Conservation (phyloP, 495 filamentous ascomycete species). For the Margaritispora aquatica region DNA sequence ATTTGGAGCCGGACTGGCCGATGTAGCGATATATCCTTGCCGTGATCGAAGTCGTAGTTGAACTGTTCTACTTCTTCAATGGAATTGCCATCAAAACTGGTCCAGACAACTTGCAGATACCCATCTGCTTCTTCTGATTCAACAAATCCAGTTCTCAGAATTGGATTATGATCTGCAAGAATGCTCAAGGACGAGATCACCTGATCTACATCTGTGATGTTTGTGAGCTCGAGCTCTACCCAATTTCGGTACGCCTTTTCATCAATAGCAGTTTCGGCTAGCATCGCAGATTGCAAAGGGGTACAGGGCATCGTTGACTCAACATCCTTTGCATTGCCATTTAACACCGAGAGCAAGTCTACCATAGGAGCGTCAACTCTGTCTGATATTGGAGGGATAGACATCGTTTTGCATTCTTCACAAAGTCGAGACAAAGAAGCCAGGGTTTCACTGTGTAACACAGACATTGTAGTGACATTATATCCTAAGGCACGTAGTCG, state of each 20-base stretch:
- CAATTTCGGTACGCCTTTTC: conserved; percentile 65
- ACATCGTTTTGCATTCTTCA: conserved; percentile 3
- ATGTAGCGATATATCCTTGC: conserved; percentile 25
- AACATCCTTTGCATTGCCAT: conserved; percentile 29
- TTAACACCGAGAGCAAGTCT: background rate
- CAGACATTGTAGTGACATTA: conserved; percentile 41
- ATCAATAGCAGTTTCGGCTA: conserved; percentile 56
- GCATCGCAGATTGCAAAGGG: conserved; percentile 70
- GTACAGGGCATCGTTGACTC: conserved; percentile 55
- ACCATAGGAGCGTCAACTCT: background rate
- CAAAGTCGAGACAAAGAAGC: conserved; percentile 7
- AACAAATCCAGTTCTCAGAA: conserved; percentile 65
- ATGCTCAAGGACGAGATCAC: conserved; percentile 40
- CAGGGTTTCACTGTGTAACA: conserved; percentile 49
- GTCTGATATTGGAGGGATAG: background rate
- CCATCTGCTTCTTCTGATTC: conserved; percentile 33
- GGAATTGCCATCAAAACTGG: conserved; percentile 32
- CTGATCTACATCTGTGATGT: conserved; percentile 16
- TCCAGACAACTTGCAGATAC: conserved; percentile 60
- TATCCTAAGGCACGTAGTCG: conserved; percentile 47
- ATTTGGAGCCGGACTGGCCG: conserved; percentile 40
- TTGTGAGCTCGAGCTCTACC: conserved; percentile 51
- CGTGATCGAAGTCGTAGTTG: conserved; percentile 18
- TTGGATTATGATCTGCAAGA: conserved; percentile 50
- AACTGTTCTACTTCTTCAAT: conserved; percentile 31